Conservation (phyloP, 495 filamentous ascomycete species). For the Tuber borchii region DNA sequence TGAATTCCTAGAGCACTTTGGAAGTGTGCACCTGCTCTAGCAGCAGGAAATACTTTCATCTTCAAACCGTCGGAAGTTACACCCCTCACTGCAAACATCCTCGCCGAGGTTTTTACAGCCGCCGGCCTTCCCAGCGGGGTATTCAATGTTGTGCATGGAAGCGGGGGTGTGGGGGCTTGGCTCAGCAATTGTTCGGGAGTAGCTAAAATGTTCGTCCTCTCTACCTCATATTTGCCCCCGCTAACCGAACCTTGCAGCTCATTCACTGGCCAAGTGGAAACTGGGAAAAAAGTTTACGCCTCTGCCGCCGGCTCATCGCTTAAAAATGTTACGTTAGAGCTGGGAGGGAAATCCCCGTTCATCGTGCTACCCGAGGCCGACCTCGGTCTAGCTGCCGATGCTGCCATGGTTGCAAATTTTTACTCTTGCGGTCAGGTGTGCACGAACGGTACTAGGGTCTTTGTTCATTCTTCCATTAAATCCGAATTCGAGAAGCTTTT, state of each 20-base stretch:
- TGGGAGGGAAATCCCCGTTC: constrained; percentile 72
- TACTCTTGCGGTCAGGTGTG: constrained; percentile 77
- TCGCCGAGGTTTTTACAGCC: constrained; percentile 63
- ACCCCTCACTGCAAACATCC: constrained; percentile 61
- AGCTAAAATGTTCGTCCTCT: constrained; percentile 65
- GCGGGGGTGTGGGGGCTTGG: constrained; percentile 62
- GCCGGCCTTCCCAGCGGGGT: constrained; percentile 71
- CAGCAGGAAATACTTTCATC: constrained; percentile 79
- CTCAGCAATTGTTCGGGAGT: constrained; percentile 61
- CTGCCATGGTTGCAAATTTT: constrained; percentile 85
- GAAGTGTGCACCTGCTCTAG: constrained; percentile 76
- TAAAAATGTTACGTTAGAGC: constrained; percentile 82
- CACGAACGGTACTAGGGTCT: constrained; percentile 76
- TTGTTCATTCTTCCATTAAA: constrained; percentile 60
- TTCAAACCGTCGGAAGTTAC: constrained; percentile 82
- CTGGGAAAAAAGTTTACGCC: constrained; percentile 45
- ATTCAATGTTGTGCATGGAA: constrained; percentile 74
- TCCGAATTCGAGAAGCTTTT: constrained; percentile 56
- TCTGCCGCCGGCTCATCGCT: constrained; percentile 48
- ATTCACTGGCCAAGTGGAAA: constrained; percentile 53
- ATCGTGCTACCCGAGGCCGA: constrained; percentile 66
- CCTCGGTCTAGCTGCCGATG: constrained; percentile 66
- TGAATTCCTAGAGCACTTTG: constrained; percentile 55
- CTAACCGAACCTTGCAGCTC: constrained; percentile 24
- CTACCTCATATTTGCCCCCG: background rate